These are phyloP conservation scores for Cryptosporidium ubiquitum DNA, from an alignment of 169 alveolate species.

Conservation along the genomic window DNA sequence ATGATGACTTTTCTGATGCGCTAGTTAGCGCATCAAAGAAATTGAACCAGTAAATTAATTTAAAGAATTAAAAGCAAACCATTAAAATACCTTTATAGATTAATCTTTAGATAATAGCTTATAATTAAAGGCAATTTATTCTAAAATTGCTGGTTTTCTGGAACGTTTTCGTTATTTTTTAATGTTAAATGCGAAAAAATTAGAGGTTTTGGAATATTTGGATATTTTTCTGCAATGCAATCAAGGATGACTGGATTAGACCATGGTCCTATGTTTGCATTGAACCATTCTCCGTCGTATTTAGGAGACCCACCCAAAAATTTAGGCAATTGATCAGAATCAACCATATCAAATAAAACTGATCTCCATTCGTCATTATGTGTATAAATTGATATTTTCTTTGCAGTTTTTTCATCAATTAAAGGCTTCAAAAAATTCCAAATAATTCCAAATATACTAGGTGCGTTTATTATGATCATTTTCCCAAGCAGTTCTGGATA, in stretches of 20 bases:
- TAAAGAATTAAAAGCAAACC: neutral
- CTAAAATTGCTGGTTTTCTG: conserved; percentile 13
- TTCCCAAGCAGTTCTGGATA: conserved; percentile 92
- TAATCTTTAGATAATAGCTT: neutral
- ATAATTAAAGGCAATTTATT: neutral
- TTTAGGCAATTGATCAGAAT: conserved; percentile 80
- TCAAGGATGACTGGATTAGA: conserved; percentile 26
- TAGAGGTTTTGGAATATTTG: conserved; percentile 34
- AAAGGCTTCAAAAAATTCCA: conserved; percentile 90
- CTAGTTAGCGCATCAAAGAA: conserved; percentile 17
- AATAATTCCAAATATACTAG: conserved; percentile 88
- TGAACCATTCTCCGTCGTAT: conserved; percentile 63
- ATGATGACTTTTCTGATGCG: conserved; percentile 69
- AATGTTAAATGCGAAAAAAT: conserved; percentile 32
- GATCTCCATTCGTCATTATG: conserved; percentile 78
- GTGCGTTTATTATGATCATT: conserved; percentile 90
- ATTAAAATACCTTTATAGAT: neutral
- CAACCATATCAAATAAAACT: conserved; percentile 76
- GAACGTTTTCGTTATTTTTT: conserved; percentile 27
- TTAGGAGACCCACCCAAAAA: conserved; percentile 81
- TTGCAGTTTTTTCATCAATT: conserved; percentile 89
- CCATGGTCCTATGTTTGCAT: conserved; percentile 70
- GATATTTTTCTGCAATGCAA: conserved; percentile 64
- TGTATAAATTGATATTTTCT: conserved; percentile 88
- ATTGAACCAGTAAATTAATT: neutral